Evolutionary conservation across 371 early-diverging fungal species (phyloP).

Genomic region (Mucor plumbeus): DNA sequence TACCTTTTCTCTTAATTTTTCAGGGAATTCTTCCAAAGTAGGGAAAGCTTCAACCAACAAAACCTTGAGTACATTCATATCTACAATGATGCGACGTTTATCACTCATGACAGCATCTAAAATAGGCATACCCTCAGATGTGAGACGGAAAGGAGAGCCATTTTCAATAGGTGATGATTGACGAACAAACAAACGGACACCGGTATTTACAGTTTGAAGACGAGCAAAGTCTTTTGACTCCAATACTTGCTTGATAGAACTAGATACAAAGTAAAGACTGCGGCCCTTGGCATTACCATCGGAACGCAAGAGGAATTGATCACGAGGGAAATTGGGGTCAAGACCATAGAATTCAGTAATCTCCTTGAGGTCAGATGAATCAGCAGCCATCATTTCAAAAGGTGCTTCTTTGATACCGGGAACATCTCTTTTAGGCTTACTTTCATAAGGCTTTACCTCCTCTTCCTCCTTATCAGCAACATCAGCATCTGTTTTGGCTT

Average conservation of each 20-base stretch:
- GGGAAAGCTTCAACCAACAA: conserved; percentile 70
- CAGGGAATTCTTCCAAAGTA: conserved; percentile 51
- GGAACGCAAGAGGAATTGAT: conserved; percentile 85
- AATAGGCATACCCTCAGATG: conserved; percentile 78
- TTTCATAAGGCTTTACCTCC: conserved; percentile 30
- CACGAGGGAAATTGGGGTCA: conserved; percentile 70
- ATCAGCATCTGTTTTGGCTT: conserved; percentile 22
- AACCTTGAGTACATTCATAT: conserved; percentile 55
- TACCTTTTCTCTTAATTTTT: conserved; percentile 6
- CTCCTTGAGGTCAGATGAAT: conserved; percentile 60
- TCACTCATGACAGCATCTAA: conserved; percentile 65
- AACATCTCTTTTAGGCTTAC: conserved; percentile 55
- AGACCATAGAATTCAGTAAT: conserved; percentile 75
- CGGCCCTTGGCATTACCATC: conserved; percentile 68
- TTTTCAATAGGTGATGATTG: conserved; percentile 63
- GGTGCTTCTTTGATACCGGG: conserved; percentile 73
- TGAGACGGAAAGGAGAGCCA: conserved; percentile 77
- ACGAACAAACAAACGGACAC: conserved; percentile 83
- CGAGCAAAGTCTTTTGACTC: conserved; percentile 66
- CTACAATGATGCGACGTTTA: conserved; percentile 58
- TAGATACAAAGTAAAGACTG: conserved; percentile 82
- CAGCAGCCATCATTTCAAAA: conserved; percentile 70
- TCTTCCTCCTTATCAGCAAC: conserved; percentile 14
- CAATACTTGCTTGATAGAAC: conserved; percentile 74
- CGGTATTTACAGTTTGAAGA: conserved; percentile 89